Conservation (phyloP, 805 yeast genomes). For the Metschnikowia corniflorae region DNA sequence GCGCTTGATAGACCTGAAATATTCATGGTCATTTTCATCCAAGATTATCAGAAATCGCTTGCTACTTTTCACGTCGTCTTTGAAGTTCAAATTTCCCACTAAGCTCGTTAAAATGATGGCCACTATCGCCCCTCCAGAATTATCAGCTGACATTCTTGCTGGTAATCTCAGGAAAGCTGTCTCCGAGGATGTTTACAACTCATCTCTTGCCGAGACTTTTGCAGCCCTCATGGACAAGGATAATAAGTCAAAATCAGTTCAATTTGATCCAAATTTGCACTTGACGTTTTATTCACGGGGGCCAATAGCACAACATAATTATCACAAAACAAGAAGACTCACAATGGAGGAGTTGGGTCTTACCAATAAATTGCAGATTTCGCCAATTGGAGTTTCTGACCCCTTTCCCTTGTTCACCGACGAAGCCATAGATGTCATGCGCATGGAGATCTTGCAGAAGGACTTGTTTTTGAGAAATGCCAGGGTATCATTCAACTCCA, state of each 20-base stretch:
- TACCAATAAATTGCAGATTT: conserved; percentile 44
- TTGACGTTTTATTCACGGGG: conserved; percentile 26
- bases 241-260: conserved; percentile 7
- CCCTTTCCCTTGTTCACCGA: conserved; percentile 61
- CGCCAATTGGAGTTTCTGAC: conserved; percentile 53
- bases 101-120: conserved; percentile 2
- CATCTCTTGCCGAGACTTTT: conserved; percentile 11
- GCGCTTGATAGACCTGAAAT: too few relatives aligned
- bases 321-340: conserved; percentile 32
- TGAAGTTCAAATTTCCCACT: neutral
- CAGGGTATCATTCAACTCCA: conserved; percentile 39
- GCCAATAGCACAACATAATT: conserved; percentile 35
- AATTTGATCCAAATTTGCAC: conserved; percentile 38
- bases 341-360: conserved; percentile 51
- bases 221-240: conserved; percentile 7
- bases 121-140: conserved; percentile 21
- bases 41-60: neutral
- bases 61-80: neutral
- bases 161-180: conserved; percentile 39
- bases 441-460: conserved; percentile 48
- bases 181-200: conserved; percentile 27
- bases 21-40: neutral
- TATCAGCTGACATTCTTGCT: conserved; percentile 28
- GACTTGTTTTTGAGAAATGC: conserved; percentile 45
- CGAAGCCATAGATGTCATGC: conserved; percentile 58